phyloP scores from a whole-genome alignment of 495 filamentous ascomycete genomes.

The Corynascus novoguineensis region DNA sequence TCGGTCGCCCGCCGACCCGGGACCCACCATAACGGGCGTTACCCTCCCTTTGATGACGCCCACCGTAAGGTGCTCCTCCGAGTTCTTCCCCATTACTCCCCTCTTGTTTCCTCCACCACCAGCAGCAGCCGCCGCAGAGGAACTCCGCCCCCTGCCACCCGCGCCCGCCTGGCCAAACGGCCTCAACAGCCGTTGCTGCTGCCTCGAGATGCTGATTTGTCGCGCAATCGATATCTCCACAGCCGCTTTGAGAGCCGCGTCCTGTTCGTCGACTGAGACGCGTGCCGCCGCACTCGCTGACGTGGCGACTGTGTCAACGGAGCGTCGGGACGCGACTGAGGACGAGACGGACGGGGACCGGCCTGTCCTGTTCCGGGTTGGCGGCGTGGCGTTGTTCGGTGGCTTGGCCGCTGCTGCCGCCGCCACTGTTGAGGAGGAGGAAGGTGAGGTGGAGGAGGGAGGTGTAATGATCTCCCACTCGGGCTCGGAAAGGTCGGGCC shows the following conservation, averaged over 20 bases:
- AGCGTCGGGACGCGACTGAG: conserved; percentile 25
- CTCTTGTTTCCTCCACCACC: background rate
- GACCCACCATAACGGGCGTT: conserved; percentile 3
- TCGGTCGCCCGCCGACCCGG: conserved; percentile 10
- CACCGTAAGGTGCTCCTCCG: background rate
- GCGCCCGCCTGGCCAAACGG: background rate
- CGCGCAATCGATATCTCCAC: conserved; percentile 56
- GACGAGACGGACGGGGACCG: conserved; percentile 25
- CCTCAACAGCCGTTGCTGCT: conserved; percentile 48
- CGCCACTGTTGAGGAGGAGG: conserved; percentile 26
- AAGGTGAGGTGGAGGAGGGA: conserved; percentile 25
- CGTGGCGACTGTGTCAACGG: conserved; percentile 22
- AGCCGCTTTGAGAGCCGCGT: conserved; percentile 39
- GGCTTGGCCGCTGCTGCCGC: conserved; percentile 25
- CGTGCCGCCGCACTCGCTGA: background rate
- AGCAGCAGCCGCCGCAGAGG: background rate
- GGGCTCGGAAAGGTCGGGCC: conserved; percentile 39
- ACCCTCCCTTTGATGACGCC: conserved; percentile 4
- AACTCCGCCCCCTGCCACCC: background rate
- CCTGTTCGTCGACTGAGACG: conserved; percentile 29
- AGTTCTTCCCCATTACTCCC: background rate
- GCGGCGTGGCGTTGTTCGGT: conserved; percentile 13
- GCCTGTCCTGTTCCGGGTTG: too few species aligned
- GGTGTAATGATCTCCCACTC: conserved; percentile 49
- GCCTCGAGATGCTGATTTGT: conserved; percentile 53